Evolutionary conservation across 371 early-diverging fungal genomes (phyloP), one percentile per base, ranked within the genome.

Genomic region (Actinomortierella wolfii): DNA sequence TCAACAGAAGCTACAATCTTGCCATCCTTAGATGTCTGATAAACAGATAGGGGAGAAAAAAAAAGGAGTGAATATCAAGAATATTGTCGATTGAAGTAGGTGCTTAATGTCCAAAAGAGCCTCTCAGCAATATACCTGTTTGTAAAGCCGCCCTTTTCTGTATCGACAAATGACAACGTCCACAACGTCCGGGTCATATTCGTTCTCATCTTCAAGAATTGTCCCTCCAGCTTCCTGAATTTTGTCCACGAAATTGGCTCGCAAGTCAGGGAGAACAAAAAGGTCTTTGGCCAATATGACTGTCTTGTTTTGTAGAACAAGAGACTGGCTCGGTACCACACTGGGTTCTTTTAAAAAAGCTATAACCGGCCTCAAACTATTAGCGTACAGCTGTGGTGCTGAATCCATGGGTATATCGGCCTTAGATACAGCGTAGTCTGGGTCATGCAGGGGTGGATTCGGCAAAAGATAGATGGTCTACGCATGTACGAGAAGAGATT

Each of bases 81-180:
- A n/a, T n/a, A n/a, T n/a, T n/a, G n/a, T n/a, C n/a, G n/a, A n/a
- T n/a, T n/a, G n/a, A n/a, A n/a, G n/a, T n/a, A n/a, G n/a, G n/a
- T n/a, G n/a, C n/a, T n/a, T n/a, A 45, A 4, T 45, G 15, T 8
- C 5, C 45, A 6, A 50, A 50, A 26, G 17, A 15, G 54, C 54
- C 51, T 24, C 26, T 18, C 43, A 15, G 24, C 23, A 17, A 51
- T 43, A 44, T 68, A 81, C 82, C 57, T 76, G 23, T 15, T 63
- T 76, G 59, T 87, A 91, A 7, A 79, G 67, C 8, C 57, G 28
- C 1, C 87, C 82, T 0, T 61, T 51, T 17, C 93, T 81, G 56
- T 82, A 76, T 55, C 82, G 81, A 34, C 86, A 80, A 28, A 92
- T 74, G 26, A 86, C 81, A 21, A 86, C 68, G 17, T 88, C 86